A percentile compares a stretch with the other conserved stretches of the same genome.
phyloP scores from a whole-genome alignment of 2,329 filamentous ascomycete species.

The Drechslera avenae region DNA sequence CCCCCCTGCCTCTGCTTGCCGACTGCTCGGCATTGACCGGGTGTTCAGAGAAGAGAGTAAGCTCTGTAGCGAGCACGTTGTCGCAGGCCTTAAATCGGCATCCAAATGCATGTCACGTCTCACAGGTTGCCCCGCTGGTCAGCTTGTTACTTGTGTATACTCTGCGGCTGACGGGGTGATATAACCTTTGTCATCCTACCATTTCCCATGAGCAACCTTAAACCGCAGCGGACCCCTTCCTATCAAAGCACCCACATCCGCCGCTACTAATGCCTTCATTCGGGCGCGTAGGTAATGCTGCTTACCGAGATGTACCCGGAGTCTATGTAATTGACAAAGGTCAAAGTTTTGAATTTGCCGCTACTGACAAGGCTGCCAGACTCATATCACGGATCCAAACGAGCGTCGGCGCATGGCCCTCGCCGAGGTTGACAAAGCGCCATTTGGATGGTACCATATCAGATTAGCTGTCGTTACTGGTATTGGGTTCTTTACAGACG shows the following conservation, averaged over 20 bases:
- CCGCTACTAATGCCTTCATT: constrained; percentile 31
- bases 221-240: constrained; percentile 4
- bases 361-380: constrained; percentile 22
- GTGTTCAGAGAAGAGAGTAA: constrained; percentile 8
- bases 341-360: background rate
- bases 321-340: constrained; percentile 23
- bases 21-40: constrained; percentile 5
- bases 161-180: constrained; percentile 6
- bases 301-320: constrained; percentile 39
- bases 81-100: constrained; percentile 13
- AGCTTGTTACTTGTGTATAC: constrained; percentile 7
- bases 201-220: constrained; percentile 2
- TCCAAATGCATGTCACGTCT: constrained; percentile 5
- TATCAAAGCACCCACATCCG: constrained; percentile 3
- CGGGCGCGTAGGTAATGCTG: constrained; percentile 37
- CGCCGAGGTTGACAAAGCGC: constrained; percentile 45
- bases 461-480: constrained; percentile 78
- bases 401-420: constrained; percentile 45
- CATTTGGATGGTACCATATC: constrained; percentile 68
- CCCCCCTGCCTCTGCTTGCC: background rate
- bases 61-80: constrained; percentile 4
- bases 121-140: constrained; percentile 9
- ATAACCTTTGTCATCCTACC: constrained; percentile 6
- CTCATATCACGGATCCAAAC: constrained; percentile 43
- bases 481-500: constrained; percentile 88